Conservation (phyloP, 1,139 yeast genomes). For the Pichia sp. region DNA sequence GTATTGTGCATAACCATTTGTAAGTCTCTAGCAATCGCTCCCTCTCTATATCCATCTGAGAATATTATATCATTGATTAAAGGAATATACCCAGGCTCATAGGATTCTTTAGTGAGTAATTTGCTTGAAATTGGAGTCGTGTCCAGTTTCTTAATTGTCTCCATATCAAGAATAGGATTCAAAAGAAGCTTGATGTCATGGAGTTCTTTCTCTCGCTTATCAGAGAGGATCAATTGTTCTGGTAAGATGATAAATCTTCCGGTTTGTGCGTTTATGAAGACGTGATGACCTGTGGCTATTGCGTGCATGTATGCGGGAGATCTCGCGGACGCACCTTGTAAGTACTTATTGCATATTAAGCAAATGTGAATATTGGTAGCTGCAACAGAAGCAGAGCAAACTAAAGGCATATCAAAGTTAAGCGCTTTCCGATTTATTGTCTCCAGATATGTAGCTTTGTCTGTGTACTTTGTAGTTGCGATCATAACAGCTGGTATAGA, state of each 20-base stretch:
- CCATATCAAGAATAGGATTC: slow-evolving; percentile 41
- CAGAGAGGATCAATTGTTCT: slow-evolving; percentile 40
- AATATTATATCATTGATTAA: slow-evolving; percentile 35
- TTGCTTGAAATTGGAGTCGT: slow-evolving; percentile 18
- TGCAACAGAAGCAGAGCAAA: slow-evolving; percentile 59
- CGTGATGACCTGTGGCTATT: slow-evolving; percentile 54
- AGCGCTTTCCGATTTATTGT: slow-evolving; percentile 47
- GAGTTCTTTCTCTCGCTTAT: slow-evolving; percentile 28
- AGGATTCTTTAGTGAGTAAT: slow-evolving; percentile 40
- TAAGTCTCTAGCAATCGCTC: slow-evolving; percentile 22
- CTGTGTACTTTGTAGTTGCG: slow-evolving; percentile 1
- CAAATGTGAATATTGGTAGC: slow-evolving; percentile 64
- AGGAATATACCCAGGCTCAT: slow-evolving; percentile 61
- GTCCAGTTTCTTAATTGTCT: slow-evolving; percentile 31
- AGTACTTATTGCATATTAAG: slow-evolving; percentile 64
- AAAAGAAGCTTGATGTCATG: slow-evolving; percentile 47
- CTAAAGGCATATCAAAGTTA: slow-evolving; percentile 65
- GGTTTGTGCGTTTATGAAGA: slow-evolving; percentile 49
- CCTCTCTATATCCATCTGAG: neutral
- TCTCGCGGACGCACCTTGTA: slow-evolving; percentile 55
- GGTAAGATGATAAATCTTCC: slow-evolving; percentile 53
- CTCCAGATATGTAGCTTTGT: slow-evolving; percentile 36
- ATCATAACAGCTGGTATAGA: neutral
- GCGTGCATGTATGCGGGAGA: slow-evolving; percentile 69
- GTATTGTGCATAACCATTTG: slow-evolving; percentile 32